Evolutionary conservation across 2,329 filamentous ascomycete genomes (phyloP), one percentile per base, ranked within the genome.

Genomic region (Chalaropsis thielavioides): DNA sequence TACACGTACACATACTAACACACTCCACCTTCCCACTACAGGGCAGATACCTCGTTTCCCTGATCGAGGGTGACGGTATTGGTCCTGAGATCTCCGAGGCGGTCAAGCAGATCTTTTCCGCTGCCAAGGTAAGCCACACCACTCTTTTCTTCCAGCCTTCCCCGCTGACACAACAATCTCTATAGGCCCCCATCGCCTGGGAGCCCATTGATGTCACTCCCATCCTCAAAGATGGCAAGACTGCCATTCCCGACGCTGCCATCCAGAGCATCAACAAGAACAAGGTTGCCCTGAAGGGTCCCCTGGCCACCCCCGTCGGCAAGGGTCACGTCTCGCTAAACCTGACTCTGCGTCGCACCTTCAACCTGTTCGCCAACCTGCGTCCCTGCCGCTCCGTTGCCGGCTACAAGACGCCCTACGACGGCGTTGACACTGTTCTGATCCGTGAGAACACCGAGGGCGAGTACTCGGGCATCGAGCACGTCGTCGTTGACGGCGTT

Each of bases 401-500:
- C 70, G 94, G 94, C 73, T 99, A 88, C 88, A 96, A 97, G 86
- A 99, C 94, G 64, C 91, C 92, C 69, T 97, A 97, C 81, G 92
- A 97, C 76, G 85, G 89, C 72, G 94, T 99, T 74, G 89, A 99
- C 79, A 96, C 92, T 46, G 90, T 96, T 73, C 82, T 99, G 75
- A 97, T 99, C 79, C 90, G 94, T 78, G 94, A 99, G 82, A 99
- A 99, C 84, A 97, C 94, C 71, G 94, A 97, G 84, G 94, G 94
- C 77, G 94, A 97, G 83, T 99, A 99, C 86, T 96, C 90, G 51
- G 94, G 94, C 69, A 97, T 99, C 72, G 94, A 99, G 83, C 94
- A 99, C 80, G 85, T 96, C 67, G 94, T 97, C 41, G 91, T 97
- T 27, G 92, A 97, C 72, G 94, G 94, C 71, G 94, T 99, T 62